Evolutionary conservation across 179 eudicot species (phyloP).

Genomic region (Amaranthus tricolor): DNA sequence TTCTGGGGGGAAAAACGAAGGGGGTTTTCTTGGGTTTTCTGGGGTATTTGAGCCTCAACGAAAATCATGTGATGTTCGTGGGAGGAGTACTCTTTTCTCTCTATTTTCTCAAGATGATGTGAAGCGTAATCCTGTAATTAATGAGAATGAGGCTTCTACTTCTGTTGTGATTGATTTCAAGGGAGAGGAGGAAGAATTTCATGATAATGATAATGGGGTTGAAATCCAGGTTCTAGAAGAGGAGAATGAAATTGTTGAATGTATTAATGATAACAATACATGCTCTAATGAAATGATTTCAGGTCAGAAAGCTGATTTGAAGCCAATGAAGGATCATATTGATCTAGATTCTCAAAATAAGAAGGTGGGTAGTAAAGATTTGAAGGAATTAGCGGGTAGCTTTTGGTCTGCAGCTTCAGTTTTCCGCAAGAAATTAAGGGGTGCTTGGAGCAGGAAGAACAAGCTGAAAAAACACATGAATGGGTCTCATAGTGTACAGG

Average conservation of each 20-base stretch:
- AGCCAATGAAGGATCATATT: slow-evolving; percentile 85
- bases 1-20: slow-evolving; percentile 72
- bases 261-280: slow-evolving; percentile 21
- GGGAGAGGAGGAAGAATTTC: slow-evolving; percentile 17
- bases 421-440: slow-evolving; percentile 68
- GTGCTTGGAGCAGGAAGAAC: slow-evolving; percentile 57
- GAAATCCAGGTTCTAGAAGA: slow-evolving; percentile 28
- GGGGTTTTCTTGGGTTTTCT: slow-evolving; percentile 41
- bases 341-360: slow-evolving; percentile 66
- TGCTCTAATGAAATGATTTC: no score
- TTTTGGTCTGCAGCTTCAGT: slow-evolving; percentile 95
- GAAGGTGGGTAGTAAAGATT: slow-evolving; percentile 46
- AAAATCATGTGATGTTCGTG: slow-evolving; percentile 88
- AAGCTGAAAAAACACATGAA: slow-evolving; percentile 47
- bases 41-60: slow-evolving; percentile 79
- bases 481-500: slow-evolving; percentile 23
- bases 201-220: slow-evolving; percentile 20
- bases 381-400: slow-evolving; percentile 56
- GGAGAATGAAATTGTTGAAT: slow-evolving; percentile 27
- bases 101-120: slow-evolving; percentile 54
- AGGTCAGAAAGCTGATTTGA: slow-evolving; percentile 37
- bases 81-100: slow-evolving; percentile 61
- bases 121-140: background rate
- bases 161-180: slow-evolving; percentile 15
- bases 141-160: background rate